Conservation (phyloP, 108 stramenopile genomes). For the Skeletonema menzelii region DNA sequence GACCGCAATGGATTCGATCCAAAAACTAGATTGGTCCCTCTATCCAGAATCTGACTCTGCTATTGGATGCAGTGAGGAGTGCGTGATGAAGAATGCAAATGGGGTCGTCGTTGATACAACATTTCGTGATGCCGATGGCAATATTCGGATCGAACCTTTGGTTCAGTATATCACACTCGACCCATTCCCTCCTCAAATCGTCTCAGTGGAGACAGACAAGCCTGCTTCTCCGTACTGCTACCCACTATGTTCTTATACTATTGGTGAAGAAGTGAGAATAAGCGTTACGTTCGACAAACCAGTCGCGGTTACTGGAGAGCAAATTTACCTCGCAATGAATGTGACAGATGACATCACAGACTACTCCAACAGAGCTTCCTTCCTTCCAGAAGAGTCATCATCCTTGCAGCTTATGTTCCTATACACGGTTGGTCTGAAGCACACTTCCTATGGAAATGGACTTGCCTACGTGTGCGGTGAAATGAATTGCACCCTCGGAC, state of each 20-base stretch:
- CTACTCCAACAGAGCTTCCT: slow-evolving; percentile 3
- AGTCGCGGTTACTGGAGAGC: slow-evolving; percentile 14
- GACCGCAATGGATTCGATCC: slow-evolving; percentile 1
- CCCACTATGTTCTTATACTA: slow-evolving; percentile 41
- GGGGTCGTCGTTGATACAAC: slow-evolving; percentile 12
- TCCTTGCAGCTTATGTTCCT: slow-evolving; percentile 18
- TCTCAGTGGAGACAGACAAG: slow-evolving; percentile 32
- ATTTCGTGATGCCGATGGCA: slow-evolving; percentile 10
- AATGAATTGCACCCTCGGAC: slow-evolving; percentile 7
- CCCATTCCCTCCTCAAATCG: slow-evolving; percentile 21
- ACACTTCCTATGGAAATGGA: slow-evolving; percentile 22
- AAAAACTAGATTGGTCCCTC: slow-evolving; percentile 27
- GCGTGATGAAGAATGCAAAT: slow-evolving; percentile 24
- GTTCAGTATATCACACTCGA: slow-evolving; percentile 20
- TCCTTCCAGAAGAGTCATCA: slow-evolving; percentile 13
- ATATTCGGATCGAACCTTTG: slow-evolving; percentile 6
- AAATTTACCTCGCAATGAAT: slow-evolving; percentile 21
- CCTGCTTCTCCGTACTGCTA: slow-evolving; percentile 38
- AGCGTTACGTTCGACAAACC: slow-evolving; percentile 22
- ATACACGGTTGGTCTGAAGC: slow-evolving; percentile 23
- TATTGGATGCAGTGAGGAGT: slow-evolving; percentile 15
- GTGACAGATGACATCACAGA: slow-evolving; percentile 9
- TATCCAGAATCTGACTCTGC: slow-evolving; percentile 22
- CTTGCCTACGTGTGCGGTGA: slow-evolving; percentile 25
- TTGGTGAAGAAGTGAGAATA: slow-evolving; percentile 45